Base-by-base conservation (phyloP, 2,329 filamentous ascomycete genomes). In the Lasiodiplodia gonubiensis region DNA sequence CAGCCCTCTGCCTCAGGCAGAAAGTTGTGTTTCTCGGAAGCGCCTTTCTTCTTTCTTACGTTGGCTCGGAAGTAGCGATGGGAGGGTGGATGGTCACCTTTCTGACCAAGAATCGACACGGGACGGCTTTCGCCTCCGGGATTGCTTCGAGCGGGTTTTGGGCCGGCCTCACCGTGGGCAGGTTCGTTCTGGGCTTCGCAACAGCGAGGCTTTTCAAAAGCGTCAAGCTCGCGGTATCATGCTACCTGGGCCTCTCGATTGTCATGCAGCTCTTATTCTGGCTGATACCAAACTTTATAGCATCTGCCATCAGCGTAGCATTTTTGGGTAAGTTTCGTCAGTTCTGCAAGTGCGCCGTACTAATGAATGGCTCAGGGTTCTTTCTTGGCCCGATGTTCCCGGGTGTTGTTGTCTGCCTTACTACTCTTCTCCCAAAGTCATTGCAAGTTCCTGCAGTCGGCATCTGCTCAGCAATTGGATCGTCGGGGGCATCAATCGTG, bases 51-150 rank as follows among this genome's bases (percentile, higher is more conserved):
- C 84, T 96, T 3, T 87, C 88, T 6, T 96, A 96, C 73, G 89
- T 94, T 0, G 93, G 93, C 3, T 85, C 87, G 6, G 92, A 97
- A 78, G 90, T 92, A 68, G 88, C 87, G 0, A 81, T 93, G 3
- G 90, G 90, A 21, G 92, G 92, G 16, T 94, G 92, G 92, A 90
- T 96, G 69, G 89, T 92, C 55, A 90, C 89, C 0, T 96, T 96
- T 76, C 95, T 97, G 91, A 88, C 93, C 18, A 82, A 86, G 21
- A 89, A 93, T 27, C 87, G 93, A 16, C 78, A 89, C 48, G 64
- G 64, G 10, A 51, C 35, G 10, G 54, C 65, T 4, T 71, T 71
- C 39, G 67, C 65, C 16, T 67, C 69, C 5, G 68, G 67, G 11
- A 52, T 71, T 7, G 67, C 69, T 2, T 35, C 60, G 4, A 71